Base-by-base conservation (phyloP, 192 early-diverging fungal species). In the Backusella macrospora region DNA sequence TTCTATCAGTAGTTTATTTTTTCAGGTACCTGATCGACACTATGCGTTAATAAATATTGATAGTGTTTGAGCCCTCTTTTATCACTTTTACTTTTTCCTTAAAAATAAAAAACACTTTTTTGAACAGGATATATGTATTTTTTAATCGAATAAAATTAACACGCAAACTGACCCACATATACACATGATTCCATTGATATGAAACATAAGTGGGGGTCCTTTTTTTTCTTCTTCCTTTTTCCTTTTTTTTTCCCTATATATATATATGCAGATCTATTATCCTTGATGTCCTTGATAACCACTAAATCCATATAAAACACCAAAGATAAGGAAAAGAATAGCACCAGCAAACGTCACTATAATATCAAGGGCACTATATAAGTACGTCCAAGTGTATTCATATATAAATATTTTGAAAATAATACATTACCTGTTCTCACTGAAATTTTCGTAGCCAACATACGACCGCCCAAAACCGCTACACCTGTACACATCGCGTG, bases 381-480 rank as follows among this genome's bases (percentile, higher is more conserved):
- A 26, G 12, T 46, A 14, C 12, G 3, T 26, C 18, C 26, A 9
- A 12, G 52, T 43, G 42, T 9, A 6, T 43, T 6, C 7, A 42
- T 42, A 55, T 55, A 12, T 55, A 9, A 37, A 34, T 45, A 68
- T 1, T 15, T 52, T n/a, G 29, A 34, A 34, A 34, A 34, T 34
- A 34, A 0, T 34, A 34, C 29, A 34, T 34, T 34, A 93, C 92
- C 88, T 85, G 89, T 95, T 65, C 90, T 90, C 14, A 98, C 92
- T 16, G 94, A 95, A 70, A 97, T 97, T 73, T 87, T 88, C 9
- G 88, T 80, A 6, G 95, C 96, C 71, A 94, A 83, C 81, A 98
- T 88, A 71, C 91, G 89, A 13, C 98, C 98, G 73, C 97, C 97
- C 40, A 99, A 78, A 6, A 99, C 98, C 1, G 98, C 98, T 38